phyloP scores from a whole-genome alignment of 2,329 filamentous ascomycete genomes.

The Ophiostoma triangulosporum region DNA sequence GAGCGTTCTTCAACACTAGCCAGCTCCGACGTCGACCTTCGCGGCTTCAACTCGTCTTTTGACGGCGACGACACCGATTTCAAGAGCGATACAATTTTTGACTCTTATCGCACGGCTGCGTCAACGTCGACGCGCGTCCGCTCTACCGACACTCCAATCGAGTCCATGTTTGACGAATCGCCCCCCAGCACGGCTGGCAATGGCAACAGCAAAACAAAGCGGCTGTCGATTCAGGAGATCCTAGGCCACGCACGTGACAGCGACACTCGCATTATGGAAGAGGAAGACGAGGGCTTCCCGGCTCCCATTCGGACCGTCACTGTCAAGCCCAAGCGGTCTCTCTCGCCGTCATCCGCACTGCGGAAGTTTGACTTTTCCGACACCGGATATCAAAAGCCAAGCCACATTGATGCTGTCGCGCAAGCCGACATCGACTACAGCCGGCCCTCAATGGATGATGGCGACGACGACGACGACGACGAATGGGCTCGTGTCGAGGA shows the following conservation, averaged over 20 bases:
- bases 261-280: conserved; percentile 45
- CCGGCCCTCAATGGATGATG: conserved; percentile 45
- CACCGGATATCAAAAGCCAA: background rate
- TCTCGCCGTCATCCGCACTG: conserved; percentile 2
- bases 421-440: conserved; percentile 27
- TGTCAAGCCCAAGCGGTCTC: background rate
- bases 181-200: conserved; percentile 45
- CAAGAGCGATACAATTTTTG: conserved; percentile 63
- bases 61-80: conserved; percentile 71
- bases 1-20: conserved; percentile 52
- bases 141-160: conserved; percentile 56
- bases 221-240: conserved; percentile 46
- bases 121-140: conserved; percentile 55
- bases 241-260: conserved; percentile 41
- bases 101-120: conserved; percentile 59
- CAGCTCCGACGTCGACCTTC: conserved; percentile 53
- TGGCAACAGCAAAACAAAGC: conserved; percentile 35
- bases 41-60: conserved; percentile 45
- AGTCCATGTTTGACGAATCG: conserved; percentile 72
- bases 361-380: background rate
- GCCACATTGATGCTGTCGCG: background rate
- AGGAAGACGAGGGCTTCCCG: conserved; percentile 44
- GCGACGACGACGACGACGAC: conserved; percentile 45
- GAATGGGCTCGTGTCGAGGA: conserved; percentile 49
- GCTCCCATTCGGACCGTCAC: conserved; percentile 31